phyloP scores from a whole-genome alignment of 176 grass and related monocot species.

The Oryza glaberrima region DNA sequence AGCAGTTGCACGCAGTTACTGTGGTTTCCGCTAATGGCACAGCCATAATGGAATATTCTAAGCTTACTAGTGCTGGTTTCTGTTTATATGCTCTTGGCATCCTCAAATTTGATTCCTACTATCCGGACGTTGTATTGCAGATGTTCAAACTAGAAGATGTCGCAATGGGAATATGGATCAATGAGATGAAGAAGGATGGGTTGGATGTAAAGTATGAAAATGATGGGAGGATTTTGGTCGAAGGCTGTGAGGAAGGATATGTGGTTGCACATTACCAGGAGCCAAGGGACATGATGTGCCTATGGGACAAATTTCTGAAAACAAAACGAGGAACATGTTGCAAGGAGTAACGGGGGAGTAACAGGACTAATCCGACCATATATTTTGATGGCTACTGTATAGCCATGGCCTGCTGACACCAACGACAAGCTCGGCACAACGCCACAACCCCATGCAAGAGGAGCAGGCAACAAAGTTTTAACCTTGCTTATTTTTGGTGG shows the following conservation, averaged over 20 bases:
- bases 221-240: slow-evolving; percentile 77
- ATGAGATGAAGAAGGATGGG: slow-evolving; percentile 80
- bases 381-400: background rate
- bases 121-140: slow-evolving; percentile 51
- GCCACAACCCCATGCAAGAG: background rate
- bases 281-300: slow-evolving; percentile 89
- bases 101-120: background rate
- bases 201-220: slow-evolving; percentile 73
- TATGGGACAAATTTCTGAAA: slow-evolving; percentile 89
- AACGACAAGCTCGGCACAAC: background rate
- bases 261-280: slow-evolving; percentile 97
- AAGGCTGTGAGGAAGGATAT: slow-evolving; percentile 85
- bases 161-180: slow-evolving; percentile 98
- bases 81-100: background rate
- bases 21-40: background rate
- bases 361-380: background rate
- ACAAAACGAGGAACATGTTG: slow-evolving; percentile 75
- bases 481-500: background rate
- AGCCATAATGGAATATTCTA: background rate
- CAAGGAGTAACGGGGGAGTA: slow-evolving; percentile 39
- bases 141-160: slow-evolving; percentile 99
- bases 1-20: background rate
- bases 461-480: background rate
- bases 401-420: slow-evolving; percentile 1
- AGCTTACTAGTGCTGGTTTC: slow-evolving; percentile 7